These are phyloP conservation scores for Aspergillus sp. DNA, from an alignment of 2,329 filamentous ascomycete species.

Conservation along the genomic window DNA sequence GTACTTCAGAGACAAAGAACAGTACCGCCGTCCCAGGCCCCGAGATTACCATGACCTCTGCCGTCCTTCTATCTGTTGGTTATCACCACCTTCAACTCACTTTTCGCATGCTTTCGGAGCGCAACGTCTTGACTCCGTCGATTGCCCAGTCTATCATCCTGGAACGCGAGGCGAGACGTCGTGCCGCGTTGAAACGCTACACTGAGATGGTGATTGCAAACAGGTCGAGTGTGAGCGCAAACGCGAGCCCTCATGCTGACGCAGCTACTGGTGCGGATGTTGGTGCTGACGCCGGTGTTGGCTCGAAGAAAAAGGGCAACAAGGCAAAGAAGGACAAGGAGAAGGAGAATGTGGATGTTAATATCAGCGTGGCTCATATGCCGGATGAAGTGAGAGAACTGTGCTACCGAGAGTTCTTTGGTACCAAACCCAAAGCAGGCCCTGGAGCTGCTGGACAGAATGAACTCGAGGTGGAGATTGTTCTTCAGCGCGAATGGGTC, in stretches of 20 bases:
- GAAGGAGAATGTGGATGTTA: neutral
- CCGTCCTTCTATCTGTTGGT: conserved; percentile 34
- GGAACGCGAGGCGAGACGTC: conserved; percentile 36
- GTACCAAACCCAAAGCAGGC: neutral
- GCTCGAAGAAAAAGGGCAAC: neutral
- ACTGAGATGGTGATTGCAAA: neutral
- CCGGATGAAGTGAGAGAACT: conserved; percentile 23
- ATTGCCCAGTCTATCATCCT: conserved; percentile 29
- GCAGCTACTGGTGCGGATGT: neutral
- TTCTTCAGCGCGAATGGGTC: conserved; percentile 25
- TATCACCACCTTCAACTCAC: conserved; percentile 28
- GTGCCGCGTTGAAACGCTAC: conserved; percentile 25
- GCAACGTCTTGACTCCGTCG: conserved; percentile 19
- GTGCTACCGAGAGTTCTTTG: conserved; percentile 29
- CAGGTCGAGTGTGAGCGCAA: neutral
- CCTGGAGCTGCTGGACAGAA: neutral
- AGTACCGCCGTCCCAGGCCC: conserved; percentile 11
- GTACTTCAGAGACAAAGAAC: neutral
- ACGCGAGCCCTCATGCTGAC: neutral
- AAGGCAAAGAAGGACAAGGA: conserved; percentile 1
- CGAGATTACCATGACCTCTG: conserved; percentile 29
- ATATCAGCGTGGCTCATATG: neutral
- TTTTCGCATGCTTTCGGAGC: conserved; percentile 26
- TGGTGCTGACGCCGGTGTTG: neutral
- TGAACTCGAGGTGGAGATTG: conserved; percentile 13